Base-by-base conservation (phyloP, 768 basidiomycete genomes). In the Lentinula edodes region DNA sequence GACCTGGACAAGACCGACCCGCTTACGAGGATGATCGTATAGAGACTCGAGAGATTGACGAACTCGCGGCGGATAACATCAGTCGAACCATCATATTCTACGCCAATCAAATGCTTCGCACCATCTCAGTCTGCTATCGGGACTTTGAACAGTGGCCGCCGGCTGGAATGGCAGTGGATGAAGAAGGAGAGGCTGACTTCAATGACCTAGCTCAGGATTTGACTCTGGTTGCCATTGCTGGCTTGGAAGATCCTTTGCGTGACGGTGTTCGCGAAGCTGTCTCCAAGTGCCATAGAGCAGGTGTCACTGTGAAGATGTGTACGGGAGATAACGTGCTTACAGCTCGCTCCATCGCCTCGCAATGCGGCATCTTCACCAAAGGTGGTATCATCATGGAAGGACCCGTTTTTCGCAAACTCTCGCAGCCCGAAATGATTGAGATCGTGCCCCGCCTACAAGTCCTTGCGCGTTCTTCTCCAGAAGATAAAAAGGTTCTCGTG, bases 341-440 rank as follows among this genome's bases (percentile, higher is more conserved):
- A 0, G 93, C 92, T 54, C 87, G 94, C n/a, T 97, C 95, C 6
- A 99, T 99, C 67, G 96, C 97, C 20, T 81, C 83, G 1, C 96
- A 99, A 69, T 98, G 96, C 68, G 95, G 95, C 42, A 98, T 98
- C 71, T 98, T 90, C 76, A 90, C 89, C 16, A 74, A 89, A 2
- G 95, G 95, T 28, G 97, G 97, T 35, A 84, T 98, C 66, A 91
- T 99, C 74, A 98, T 98, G 93, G 97, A 99, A 71, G 95, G 97
- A 0, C 96, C 96, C 0, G 82, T 89, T 5, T 99, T 98, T 82
- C 84, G 97, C 48, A 79, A 87, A 69, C 81, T 99, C 39, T 80
- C 75, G 12, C 81, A 85, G 18, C 66, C 77, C 0, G 89, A 97
- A 65, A 86, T 87, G 73, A 75, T 90, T 42, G 89, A 91, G 51